Evolutionary conservation across 2,329 filamentous ascomycete genomes (phyloP).

Genomic region (Arthrobotrys sphaeroides): DNA sequence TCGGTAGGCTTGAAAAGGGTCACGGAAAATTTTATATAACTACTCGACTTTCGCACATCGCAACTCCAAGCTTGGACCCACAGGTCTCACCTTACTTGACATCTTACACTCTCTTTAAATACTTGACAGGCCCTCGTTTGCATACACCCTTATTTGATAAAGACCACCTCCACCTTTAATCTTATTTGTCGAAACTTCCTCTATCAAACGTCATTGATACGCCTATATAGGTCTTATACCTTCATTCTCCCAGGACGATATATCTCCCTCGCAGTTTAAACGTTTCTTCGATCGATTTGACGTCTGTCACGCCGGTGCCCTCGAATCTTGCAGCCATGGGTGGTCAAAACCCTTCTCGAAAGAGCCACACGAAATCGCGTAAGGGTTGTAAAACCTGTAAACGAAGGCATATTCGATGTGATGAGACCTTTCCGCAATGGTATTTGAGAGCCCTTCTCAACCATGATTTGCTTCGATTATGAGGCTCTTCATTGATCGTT

Average conservation of each 20-base stretch:
- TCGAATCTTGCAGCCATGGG: slow-evolving; percentile 28
- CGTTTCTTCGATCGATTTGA: background rate
- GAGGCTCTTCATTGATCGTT: slow-evolving; percentile 43
- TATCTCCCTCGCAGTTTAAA: background rate
- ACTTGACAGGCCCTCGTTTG: slow-evolving; percentile 40
- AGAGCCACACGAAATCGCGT: slow-evolving; percentile 97
- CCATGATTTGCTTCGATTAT: slow-evolving; percentile 34
- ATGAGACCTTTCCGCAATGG: slow-evolving; percentile 98
- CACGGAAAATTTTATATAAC: slow-evolving; percentile 54
- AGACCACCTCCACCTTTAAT: slow-evolving; percentile 24
- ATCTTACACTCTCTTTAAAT: slow-evolving; percentile 52
- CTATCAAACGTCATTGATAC: slow-evolving; percentile 5
- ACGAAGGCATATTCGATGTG: slow-evolving; percentile 94
- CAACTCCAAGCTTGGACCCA: slow-evolving; percentile 54
- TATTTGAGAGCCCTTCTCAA: slow-evolving; percentile 63
- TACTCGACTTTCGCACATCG: slow-evolving; percentile 53
- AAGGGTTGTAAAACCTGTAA: slow-evolving; percentile 99
- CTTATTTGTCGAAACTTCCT: slow-evolving; percentile 9
- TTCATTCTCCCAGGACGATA: background rate
- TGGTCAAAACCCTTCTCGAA: slow-evolving; percentile 61
- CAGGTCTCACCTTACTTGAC: slow-evolving; percentile 52
- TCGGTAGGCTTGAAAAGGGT: slow-evolving; percentile 46
- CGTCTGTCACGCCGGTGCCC: background rate
- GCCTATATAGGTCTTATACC: background rate
- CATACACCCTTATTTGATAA: slow-evolving; percentile 22